phyloP scores from a whole-genome alignment of 148 eudicot genomes.

The Fagopyrum esculentum region DNA sequence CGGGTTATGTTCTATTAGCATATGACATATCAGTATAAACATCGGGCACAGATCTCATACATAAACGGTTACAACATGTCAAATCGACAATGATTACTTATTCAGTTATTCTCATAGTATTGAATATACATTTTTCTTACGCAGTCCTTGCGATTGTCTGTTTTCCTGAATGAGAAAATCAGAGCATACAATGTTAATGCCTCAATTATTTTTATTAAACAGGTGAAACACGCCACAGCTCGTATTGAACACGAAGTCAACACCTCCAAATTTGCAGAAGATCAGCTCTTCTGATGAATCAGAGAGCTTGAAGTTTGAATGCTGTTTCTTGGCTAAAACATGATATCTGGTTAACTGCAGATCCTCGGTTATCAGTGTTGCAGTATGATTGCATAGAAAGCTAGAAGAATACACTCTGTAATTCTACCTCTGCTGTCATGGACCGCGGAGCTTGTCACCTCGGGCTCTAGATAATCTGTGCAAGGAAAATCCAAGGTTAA shows the following conservation, averaged over 20 bases:
- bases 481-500: too few species aligned
- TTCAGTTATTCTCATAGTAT: not conserved
- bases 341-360: not conserved
- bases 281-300: slow-evolving; percentile 69
- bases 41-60: not conserved
- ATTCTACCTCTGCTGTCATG: too few species aligned
- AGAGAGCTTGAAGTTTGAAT: slow-evolving; percentile 86
- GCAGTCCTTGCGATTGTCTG: not conserved
- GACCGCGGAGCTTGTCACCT: too few species aligned
- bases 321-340: not conserved
- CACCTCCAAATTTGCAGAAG: slow-evolving; percentile 85
- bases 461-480: too few species aligned
- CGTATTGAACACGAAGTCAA: slow-evolving; percentile 90
- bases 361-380: not conserved
- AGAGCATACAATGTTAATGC: not conserved
- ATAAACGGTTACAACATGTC: not conserved
- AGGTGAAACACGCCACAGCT: slow-evolving; percentile 67
- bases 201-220: slow-evolving; percentile 12
- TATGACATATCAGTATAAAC: too few species aligned
- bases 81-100: not conserved
- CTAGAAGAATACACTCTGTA: not conserved
- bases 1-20: too few species aligned
- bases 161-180: not conserved
- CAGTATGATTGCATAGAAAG: not conserved
- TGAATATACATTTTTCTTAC: too few species aligned